These are phyloP conservation scores for Aspergillus aculeatinus DNA, from an alignment of 2,329 filamentous ascomycete species.

Conservation along the genomic window DNA sequence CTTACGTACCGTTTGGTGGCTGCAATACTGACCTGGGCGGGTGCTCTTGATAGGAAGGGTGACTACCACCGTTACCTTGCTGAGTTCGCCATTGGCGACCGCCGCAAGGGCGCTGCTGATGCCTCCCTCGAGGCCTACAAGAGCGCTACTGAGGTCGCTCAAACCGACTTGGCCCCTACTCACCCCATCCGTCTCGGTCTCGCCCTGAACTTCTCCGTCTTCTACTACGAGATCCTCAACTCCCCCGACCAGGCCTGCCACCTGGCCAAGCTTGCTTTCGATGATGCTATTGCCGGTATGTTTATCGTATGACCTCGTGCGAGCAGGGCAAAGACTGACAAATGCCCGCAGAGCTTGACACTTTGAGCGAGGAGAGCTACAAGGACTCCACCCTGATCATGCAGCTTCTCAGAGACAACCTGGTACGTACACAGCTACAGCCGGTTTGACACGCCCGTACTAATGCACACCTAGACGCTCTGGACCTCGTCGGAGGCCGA, in stretches of 20 bases:
- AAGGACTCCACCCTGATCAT: constrained; percentile 98
- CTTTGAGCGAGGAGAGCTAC: constrained; percentile 97
- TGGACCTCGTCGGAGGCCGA: constrained; percentile 99
- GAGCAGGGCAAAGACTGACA: constrained; percentile 27
- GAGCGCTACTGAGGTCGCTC: constrained; percentile 83
- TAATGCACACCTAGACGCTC: constrained; percentile 68
- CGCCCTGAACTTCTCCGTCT: constrained; percentile 94
- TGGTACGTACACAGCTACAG: constrained; percentile 57
- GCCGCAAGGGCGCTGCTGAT: constrained; percentile 91
- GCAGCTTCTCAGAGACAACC: constrained; percentile 96
- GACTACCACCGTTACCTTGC: constrained; percentile 99
- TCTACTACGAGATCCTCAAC: constrained; percentile 99
- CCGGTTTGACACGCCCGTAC: constrained; percentile 9
- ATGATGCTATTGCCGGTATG: constrained; percentile 87
- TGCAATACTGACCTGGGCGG: constrained; percentile 18
- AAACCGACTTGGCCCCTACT: constrained; percentile 84
- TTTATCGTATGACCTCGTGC: constrained; percentile 20
- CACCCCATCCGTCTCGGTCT: constrained; percentile 92
- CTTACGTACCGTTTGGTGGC: background rate
- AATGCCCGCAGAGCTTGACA: constrained; percentile 73
- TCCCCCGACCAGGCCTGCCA: constrained; percentile 97
- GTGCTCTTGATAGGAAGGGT: constrained; percentile 72
- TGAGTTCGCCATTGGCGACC: constrained; percentile 91
- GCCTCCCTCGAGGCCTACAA: constrained; percentile 98
- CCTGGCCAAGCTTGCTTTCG: constrained; percentile 92